Conservation (phyloP, 129 eudicot species). For the Silybum marianum region DNA sequence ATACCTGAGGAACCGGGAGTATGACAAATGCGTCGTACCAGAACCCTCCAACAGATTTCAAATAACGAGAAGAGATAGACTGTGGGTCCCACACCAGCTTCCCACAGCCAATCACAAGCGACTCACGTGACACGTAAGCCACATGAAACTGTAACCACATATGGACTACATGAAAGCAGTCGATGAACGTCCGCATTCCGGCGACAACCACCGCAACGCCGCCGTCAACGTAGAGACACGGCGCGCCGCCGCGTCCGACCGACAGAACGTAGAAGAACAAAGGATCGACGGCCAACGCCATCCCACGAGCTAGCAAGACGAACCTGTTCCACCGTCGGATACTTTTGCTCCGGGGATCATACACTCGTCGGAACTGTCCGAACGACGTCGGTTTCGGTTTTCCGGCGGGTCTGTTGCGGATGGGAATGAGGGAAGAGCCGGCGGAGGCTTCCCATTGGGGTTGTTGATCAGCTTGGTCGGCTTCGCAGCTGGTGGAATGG, state of each 20-base stretch:
- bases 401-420: conserved; percentile 39
- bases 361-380: conserved; percentile 34
- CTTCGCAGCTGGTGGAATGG: conserved; percentile 85
- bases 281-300: conserved; percentile 94
- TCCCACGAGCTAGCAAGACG: conserved; percentile 70
- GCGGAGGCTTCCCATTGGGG: conserved; percentile 95
- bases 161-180: conserved; percentile 66
- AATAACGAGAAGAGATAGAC: conserved; percentile 64
- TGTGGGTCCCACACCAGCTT: conserved; percentile 95
- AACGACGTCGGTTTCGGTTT: not conserved
- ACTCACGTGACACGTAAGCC: conserved; percentile 93
- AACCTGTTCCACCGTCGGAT: conserved; percentile 80
- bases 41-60: conserved; percentile 73
- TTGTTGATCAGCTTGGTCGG: conserved; percentile 61
- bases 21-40: conserved; percentile 91
- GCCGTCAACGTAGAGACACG: conserved; percentile 83
- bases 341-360: conserved; percentile 79
- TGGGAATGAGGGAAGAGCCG: conserved; percentile 78
- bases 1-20: conserved; percentile 96
- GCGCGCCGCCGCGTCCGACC: conserved; percentile 65
- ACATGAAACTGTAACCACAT: conserved; percentile 84
- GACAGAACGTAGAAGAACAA: conserved; percentile 84
- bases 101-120: conserved; percentile 92
- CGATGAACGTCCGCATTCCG: conserved; percentile 68
- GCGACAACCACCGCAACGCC: conserved; percentile 75